phyloP scores from a whole-genome alignment of 306 rosid species.

The barrel medic (Medicago truncatula) region MtrunA17r5.0-ANR NC_053042.1:55510001-55510500 shows the following conservation, averaged over 20 bases:
- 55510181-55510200: neutral
- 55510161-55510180: neutral
- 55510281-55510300: conserved; percentile 28
- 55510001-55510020: conserved; percentile 16
- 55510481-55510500: neutral
- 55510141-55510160: conserved; percentile 25
- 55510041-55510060: conserved; percentile 38
- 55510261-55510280: conserved; percentile 52
- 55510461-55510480: conserved; percentile 20
- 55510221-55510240: neutral
- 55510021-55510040: conserved; percentile 17
- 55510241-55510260: conserved; percentile 51
- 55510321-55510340: conserved; percentile 38
- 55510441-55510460: neutral
- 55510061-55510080: conserved; percentile 24
- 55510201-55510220: neutral
- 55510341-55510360: conserved; percentile 28
- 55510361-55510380: conserved; percentile 16
- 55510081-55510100: conserved; percentile 23
- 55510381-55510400: conserved; percentile 31
- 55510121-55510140: conserved; percentile 28
- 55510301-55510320: conserved; percentile 37
- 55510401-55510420: neutral
- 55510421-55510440: neutral
- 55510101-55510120: conserved; percentile 34